phyloP scores from a whole-genome alignment of 805 yeast genomes.

The Yarrowia osloensis region DNA sequence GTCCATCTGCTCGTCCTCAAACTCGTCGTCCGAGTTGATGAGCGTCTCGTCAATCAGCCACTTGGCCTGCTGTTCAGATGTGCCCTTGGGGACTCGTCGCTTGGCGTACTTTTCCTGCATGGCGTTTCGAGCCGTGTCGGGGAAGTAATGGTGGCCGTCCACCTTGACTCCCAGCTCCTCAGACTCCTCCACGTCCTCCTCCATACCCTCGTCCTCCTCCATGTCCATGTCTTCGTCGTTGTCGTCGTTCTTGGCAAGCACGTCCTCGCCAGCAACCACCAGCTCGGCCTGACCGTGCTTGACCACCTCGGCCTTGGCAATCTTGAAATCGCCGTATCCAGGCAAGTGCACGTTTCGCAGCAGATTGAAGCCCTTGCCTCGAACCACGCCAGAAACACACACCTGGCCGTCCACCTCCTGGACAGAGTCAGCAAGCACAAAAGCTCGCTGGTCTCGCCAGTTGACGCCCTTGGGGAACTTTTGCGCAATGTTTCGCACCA shows the following conservation, averaged over 20 bases:
- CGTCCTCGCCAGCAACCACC: conserved; percentile 1
- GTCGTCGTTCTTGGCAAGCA: background rate
- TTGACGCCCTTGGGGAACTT: conserved; percentile 79
- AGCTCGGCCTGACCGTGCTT: background rate
- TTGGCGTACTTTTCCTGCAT: conserved; percentile 38
- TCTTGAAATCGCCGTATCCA: conserved; percentile 84
- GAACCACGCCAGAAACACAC: conserved; percentile 75
- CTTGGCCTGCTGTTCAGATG: conserved; percentile 73
- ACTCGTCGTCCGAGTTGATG: conserved; percentile 47
- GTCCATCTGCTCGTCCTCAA: conserved; percentile 40
- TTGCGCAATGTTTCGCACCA: conserved; percentile 77
- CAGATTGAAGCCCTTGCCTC: conserved; percentile 80
- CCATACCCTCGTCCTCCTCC: conserved; percentile 40
- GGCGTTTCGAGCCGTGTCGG: conserved; percentile 42
- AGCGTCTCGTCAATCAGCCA: conserved; percentile 61
- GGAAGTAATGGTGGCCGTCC: conserved; percentile 58
- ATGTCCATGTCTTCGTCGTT: conserved; percentile 33
- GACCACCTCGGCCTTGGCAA: conserved; percentile 47
- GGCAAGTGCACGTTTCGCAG: conserved; percentile 83
- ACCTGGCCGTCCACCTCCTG: conserved; percentile 45
- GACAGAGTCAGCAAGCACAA: conserved; percentile 68
- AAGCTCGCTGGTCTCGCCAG: conserved; percentile 95
- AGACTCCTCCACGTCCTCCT: conserved; percentile 42
- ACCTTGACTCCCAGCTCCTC: conserved; percentile 49
- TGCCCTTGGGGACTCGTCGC: conserved; percentile 62